Base-by-base conservation (phyloP, 2,329 filamentous ascomycete genomes). In the Grosmannia penicillata region DNA sequence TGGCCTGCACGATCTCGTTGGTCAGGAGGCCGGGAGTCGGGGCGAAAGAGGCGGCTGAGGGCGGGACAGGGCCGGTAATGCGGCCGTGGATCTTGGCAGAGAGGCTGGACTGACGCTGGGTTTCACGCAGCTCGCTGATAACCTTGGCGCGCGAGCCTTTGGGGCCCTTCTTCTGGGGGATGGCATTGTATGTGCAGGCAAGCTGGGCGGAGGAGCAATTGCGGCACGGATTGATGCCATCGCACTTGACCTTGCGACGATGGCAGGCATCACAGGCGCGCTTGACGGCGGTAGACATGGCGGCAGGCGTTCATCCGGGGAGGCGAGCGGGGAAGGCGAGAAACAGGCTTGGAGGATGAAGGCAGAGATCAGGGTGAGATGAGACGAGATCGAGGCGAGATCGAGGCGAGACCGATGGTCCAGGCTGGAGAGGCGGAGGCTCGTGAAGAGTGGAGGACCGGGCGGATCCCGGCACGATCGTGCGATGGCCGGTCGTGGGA, bases 111-210 rank as follows among this genome's bases (percentile, higher is more conserved):
- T 78, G 72, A 47, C 75, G 70, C 50, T 83, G 78, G 0, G 66
- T 78, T 51, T 78, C 75, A 47, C 79, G 70, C 43, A 84, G 56
- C 51, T 83, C 78, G 51, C 76, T 82, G 55, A 84, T 80, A 42
- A 84, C 77, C 56, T 82, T 84, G 36, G 80, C 80, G 43, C 78
- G 65, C 24, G 75, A 80, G 46, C 79, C 78, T 57, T 82, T 82
- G 31, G 78, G 79, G 2, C 79, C 79, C 55, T 83, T 83, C 61
- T 82, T 83, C 59, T 81, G 78, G 2, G 78, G 78, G 26, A 82
- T 74, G 25, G 77, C 75, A 59, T 81, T 77, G 65, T 82, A 84
- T 23, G 78, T 82, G 63, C 79, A 84, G 11, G 68, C 64, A 15
- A 83, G 63, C 50, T 75, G 68, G 7, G 78, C 75, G 8, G 76